Evolutionary conservation across 2,329 filamentous ascomycete species (phyloP).

Genomic region (Myriangium duriaei): DNA sequence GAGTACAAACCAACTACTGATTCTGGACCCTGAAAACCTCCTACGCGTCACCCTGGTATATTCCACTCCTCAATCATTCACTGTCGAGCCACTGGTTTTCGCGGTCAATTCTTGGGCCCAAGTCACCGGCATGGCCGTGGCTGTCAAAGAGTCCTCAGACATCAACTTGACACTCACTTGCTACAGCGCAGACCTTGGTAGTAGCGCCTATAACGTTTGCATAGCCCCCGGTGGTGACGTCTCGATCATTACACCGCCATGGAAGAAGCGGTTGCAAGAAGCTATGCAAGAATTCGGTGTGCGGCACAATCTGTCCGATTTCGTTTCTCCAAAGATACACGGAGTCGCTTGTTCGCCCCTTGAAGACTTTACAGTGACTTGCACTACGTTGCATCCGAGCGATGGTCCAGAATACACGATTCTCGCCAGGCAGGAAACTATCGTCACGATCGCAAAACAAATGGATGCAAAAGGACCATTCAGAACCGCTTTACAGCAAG

Average conservation of each 20-base stretch:
- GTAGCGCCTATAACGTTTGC: background rate
- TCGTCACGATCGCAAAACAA: constrained; percentile 13
- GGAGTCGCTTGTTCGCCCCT: constrained; percentile 38
- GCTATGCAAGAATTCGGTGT: constrained; percentile 29
- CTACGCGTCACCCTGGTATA: background rate
- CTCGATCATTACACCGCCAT: background rate
- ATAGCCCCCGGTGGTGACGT: background rate
- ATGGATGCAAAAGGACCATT: background rate
- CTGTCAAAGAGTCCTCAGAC: background rate
- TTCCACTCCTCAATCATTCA: background rate
- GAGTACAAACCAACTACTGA: background rate
- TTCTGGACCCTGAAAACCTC: background rate
- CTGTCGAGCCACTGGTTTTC: background rate
- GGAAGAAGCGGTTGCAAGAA: background rate
- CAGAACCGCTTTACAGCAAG: background rate
- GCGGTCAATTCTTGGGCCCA: background rate
- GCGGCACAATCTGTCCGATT: constrained; percentile 37
- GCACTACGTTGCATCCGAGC: constrained; percentile 41
- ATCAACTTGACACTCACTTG: background rate
- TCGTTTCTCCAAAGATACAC: constrained; percentile 40
- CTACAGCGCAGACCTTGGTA: background rate
- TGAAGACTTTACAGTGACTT: constrained; percentile 36
- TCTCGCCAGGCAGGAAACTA: constrained; percentile 28
- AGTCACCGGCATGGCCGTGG: background rate
- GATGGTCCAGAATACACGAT: constrained; percentile 46